Evolutionary conservation across 1,284 basidiomycete genomes (phyloP), one percentile per base, ranked within the genome.

Genomic region (Mycena citricolor): DNA sequence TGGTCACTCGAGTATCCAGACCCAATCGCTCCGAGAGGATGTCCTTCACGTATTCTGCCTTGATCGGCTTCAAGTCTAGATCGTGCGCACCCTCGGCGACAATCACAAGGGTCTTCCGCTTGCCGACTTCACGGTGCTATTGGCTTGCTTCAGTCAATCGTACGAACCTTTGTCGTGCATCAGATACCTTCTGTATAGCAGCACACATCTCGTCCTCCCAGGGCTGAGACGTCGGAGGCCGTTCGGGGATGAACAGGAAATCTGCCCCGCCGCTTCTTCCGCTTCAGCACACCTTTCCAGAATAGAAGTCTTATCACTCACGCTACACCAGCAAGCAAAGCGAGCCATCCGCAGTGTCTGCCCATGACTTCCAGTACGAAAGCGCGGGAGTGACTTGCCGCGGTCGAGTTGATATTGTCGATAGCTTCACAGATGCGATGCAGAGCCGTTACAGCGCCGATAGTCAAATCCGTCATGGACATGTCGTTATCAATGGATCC

Each of bases 321-420:
- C 77, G 89, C 90, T 34, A 98, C 86, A 53, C 90, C 94, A 6
- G 94, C 94, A 64, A 94, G 79, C 29, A 98, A 72, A 1, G 95
- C 94, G 20, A 99, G 76, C 97, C 94, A 99, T 25, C 97, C 97
- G 63, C 97, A 99, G 62, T 98, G 91, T 37, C 95, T 74, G 20
- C 97, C 97, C 97, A 99, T 99, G 51, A 99, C 95, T 64, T 99
- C 97, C 24, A 99, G 79, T 36, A 99, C 95, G 66, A 99, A 99
- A 0, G 97, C 97, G 54, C 97, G 82, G 12, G 93, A 97, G 66
- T 99, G 95, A 40, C 92, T 95, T 45, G 82, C 83, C 10, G 95
- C 95, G 1, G 95, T 99, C 6, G 94, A 95, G 54, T 94, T 95
- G 67, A 99, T 98, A 52, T 93, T 94, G 66, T 99, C 95, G 63